Evolutionary conservation across 2,329 filamentous ascomycete genomes (phyloP).

Genomic region (Talaromyces piceae): DNA sequence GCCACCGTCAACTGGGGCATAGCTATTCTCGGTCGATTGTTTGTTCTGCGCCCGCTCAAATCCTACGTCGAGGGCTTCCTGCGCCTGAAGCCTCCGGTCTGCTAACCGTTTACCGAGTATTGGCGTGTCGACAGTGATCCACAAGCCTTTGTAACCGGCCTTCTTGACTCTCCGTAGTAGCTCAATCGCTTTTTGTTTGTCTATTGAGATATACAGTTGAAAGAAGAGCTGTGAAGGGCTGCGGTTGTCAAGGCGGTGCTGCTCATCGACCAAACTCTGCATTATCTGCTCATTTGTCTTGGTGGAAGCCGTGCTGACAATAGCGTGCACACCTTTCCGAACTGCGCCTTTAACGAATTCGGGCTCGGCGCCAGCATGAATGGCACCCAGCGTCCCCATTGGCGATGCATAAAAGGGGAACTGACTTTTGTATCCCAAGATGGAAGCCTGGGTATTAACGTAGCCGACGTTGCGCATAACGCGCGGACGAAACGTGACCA

Average conservation of each 20-base stretch:
- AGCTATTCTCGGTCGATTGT: neutral
- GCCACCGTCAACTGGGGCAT: neutral
- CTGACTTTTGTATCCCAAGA: neutral
- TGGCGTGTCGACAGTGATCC: neutral
- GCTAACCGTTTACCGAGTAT: conserved; percentile 1
- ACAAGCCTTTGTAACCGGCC: neutral
- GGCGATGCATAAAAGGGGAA: neutral
- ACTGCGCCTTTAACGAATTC: neutral
- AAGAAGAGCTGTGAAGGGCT: neutral
- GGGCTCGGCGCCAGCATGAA: neutral
- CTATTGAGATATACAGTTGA: neutral
- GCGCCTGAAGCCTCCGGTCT: neutral
- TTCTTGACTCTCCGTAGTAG: neutral
- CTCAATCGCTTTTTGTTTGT: neutral
- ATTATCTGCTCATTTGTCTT: neutral
- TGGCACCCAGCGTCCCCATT: neutral
- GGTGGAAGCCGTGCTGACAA: neutral
- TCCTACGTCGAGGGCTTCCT: neutral
- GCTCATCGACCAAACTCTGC: neutral
- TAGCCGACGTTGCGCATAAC: conserved; percentile 33
- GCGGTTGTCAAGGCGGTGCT: neutral
- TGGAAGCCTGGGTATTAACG: neutral
- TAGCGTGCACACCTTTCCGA: neutral
- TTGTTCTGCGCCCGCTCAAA: neutral
- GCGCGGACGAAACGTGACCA: conserved; percentile 36